A percentile compares a stretch with the other conserved stretches of the same genome.
Conservation (phyloP, 306 rosid genomes). For the Quercus parvula region DNA sequence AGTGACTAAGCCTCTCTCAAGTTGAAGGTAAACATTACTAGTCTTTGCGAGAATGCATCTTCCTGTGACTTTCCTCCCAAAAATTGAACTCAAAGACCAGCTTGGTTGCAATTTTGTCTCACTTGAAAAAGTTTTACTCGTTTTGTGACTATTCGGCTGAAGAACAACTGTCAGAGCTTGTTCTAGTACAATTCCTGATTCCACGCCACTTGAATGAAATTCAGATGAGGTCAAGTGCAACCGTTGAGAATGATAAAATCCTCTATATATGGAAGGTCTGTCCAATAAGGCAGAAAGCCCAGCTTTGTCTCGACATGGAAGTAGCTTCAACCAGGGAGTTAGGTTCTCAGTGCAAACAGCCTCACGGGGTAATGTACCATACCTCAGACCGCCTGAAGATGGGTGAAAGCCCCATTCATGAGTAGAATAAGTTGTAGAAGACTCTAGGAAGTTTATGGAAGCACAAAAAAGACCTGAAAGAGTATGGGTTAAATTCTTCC, state of each 20-base stretch:
- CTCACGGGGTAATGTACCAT: constrained; percentile 92
- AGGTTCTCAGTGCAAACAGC: constrained; percentile 98
- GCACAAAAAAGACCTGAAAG: constrained; percentile 94
- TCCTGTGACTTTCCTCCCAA: constrained; percentile 70
- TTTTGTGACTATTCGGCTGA: constrained; percentile 48
- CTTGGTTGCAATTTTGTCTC: constrained; percentile 67
- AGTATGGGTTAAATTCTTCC: constrained; percentile 93
- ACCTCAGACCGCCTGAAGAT: constrained; percentile 64
- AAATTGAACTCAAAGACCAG: constrained; percentile 84
- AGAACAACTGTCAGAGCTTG: constrained; percentile 91
- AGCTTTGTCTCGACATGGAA: constrained; percentile 93
- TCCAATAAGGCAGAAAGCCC: constrained; percentile 84
- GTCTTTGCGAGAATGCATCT: constrained; percentile 77
- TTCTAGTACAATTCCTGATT: constrained; percentile 58
- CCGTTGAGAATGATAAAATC: constrained; percentile 91
- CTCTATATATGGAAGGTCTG: constrained; percentile 85
- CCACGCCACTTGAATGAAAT: constrained; percentile 33
- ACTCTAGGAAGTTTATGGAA: constrained; percentile 94
- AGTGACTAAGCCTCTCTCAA: constrained; percentile 56
- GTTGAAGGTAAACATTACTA: constrained; percentile 73
- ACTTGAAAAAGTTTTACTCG: constrained; percentile 21
- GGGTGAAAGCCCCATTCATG: constrained; percentile 68
- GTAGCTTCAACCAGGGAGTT: constrained; percentile 96
- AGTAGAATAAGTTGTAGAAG: constrained; percentile 71
- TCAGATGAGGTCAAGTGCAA: constrained; percentile 50